Conservation (phyloP, 208 protist genomes). For the Acanthamoeba royreba region DNA sequence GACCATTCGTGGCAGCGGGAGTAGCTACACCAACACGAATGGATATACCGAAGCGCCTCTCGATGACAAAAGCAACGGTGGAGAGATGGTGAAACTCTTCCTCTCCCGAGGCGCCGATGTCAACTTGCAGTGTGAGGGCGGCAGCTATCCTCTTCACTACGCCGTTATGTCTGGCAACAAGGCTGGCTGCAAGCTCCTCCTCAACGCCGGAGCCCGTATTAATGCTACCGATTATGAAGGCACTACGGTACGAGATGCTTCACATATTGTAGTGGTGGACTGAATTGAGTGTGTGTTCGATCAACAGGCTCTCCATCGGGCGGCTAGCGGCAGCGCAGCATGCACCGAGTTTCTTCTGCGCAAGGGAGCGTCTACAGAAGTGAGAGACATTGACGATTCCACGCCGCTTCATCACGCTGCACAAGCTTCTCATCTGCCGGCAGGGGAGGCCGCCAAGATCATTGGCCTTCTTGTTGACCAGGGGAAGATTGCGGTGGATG, state of each 20-base stretch:
- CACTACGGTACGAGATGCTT: not conserved
- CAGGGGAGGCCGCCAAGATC: not conserved
- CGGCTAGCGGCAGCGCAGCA: not conserved
- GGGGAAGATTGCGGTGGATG: not conserved
- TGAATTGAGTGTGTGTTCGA: not conserved
- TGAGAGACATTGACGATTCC: not conserved
- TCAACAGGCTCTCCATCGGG: not conserved
- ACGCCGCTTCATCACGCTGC: not conserved
- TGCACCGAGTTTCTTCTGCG: not conserved
- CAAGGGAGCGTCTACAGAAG: not conserved
- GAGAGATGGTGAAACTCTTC: not conserved
- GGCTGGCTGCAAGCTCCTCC: not conserved
- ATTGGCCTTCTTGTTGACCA: not conserved
- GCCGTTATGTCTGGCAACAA: not conserved
- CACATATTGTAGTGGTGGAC: no score
- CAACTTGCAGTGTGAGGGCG: not conserved
- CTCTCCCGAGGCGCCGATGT: not conserved
- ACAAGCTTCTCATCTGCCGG: not conserved
- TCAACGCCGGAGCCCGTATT: not conserved
- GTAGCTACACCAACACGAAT: not conserved
- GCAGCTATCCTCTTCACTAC: not conserved
- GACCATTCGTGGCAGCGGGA: not conserved
- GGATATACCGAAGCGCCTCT: not conserved
- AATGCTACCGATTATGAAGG: constrained; percentile 15
- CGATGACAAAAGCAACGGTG: not conserved